Evolutionary conservation across 148 eudicot genomes (phyloP).

Genomic region (Rhododendron ovatum): DNA sequence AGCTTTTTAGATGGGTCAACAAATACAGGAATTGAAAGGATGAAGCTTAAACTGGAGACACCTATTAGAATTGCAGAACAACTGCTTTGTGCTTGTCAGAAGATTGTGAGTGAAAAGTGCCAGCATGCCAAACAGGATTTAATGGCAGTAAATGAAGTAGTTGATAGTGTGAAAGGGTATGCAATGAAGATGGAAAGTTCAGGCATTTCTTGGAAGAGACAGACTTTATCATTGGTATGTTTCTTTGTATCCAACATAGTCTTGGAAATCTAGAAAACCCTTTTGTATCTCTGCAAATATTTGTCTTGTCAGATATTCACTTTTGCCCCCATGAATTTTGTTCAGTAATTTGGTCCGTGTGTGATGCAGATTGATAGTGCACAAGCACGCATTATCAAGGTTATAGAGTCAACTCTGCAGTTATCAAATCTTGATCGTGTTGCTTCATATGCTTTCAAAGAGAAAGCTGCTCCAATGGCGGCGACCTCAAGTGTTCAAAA

Average conservation of each 20-base stretch:
- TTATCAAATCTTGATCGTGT: conserved; percentile 85
- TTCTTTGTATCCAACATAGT: not conserved
- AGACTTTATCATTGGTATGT: conserved; percentile 66
- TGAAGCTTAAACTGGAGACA: conserved; percentile 87
- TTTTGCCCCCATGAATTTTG: not conserved
- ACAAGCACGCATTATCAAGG: conserved; percentile 58
- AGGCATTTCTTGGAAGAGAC: conserved; percentile 74
- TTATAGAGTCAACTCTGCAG: conserved; percentile 70
- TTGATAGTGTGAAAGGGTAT: conserved; percentile 52
- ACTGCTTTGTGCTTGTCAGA: conserved; percentile 78
- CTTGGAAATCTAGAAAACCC: not conserved
- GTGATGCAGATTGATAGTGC: conserved; percentile 60
- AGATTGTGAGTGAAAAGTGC: conserved; percentile 57
- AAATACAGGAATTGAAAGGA: conserved; percentile 78
- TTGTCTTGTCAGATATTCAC: not conserved
- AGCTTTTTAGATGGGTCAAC: conserved; percentile 82
- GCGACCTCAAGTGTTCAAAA: conserved; percentile 57
- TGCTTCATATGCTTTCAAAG: conserved; percentile 54
- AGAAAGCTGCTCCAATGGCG: conserved; percentile 55
- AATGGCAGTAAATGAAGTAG: conserved; percentile 49
- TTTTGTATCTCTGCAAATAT: not conserved
- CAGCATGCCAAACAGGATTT: conserved; percentile 71
- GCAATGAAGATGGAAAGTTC: conserved; percentile 56
- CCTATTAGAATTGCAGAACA: conserved; percentile 83
- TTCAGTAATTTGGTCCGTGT: not conserved